phyloP scores from a whole-genome alignment of 2,329 filamentous ascomycete species.

The Aspergillus neoniger region DNA sequence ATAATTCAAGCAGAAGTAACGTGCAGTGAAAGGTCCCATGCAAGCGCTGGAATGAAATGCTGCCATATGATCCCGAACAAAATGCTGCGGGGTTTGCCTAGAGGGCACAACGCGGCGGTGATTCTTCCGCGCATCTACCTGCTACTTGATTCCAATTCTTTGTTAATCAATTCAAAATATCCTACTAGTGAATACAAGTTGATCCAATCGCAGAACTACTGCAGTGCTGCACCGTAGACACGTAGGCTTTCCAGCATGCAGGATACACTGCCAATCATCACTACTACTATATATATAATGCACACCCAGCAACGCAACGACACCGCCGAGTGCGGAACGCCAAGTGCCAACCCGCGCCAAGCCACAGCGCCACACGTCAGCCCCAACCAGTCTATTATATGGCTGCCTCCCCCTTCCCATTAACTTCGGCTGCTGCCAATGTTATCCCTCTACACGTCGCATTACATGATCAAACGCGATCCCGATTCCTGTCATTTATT shows the following conservation, averaged over 20 bases:
- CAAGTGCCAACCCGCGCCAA: slow-evolving; percentile 30
- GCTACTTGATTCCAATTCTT: neutral
- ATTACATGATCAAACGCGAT: neutral
- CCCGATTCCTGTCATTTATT: neutral
- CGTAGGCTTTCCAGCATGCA: neutral
- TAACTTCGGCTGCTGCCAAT: slow-evolving; percentile 2
- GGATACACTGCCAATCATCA: too few species aligned
- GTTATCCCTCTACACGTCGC: slow-evolving; percentile 2
- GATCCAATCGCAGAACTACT: neutral
- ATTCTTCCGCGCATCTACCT: neutral
- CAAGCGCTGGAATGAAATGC: neutral
- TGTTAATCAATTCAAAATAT: neutral
- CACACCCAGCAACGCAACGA: neutral
- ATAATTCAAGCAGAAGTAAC: slow-evolving; percentile 5
- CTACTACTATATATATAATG: neutral
- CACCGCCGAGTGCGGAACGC: neutral
- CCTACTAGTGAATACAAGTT: neutral
- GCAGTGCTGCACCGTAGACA: neutral
- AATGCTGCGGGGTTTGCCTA: neutral
- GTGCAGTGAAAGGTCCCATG: neutral
- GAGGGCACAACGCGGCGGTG: neutral
- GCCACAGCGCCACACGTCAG: slow-evolving; percentile 39
- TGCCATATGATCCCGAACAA: neutral
- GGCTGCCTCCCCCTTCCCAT: slow-evolving; percentile 31
- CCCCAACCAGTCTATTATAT: slow-evolving; percentile 13